phyloP scores from a whole-genome alignment of 1,284 basidiomycete genomes.

The Trichosporon ovoides region DNA sequence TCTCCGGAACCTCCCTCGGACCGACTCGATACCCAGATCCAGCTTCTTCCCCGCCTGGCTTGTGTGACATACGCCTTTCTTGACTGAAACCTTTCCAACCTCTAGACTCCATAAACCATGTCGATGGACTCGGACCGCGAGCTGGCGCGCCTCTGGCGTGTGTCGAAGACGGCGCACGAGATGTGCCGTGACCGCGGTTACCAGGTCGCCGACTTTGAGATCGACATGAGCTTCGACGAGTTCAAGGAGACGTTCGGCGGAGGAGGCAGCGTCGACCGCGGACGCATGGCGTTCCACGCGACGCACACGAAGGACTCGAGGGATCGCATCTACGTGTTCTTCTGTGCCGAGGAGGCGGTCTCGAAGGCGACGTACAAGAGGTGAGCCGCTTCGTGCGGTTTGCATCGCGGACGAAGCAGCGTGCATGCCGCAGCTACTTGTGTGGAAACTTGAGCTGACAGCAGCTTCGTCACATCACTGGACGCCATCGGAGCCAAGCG shows the following conservation, averaged over 20 bases:
- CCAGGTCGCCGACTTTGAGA: conserved; percentile 48
- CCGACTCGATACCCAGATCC: neutral
- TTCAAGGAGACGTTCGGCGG: conserved; percentile 43
- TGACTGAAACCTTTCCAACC: neutral
- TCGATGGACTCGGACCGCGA: conserved; percentile 42
- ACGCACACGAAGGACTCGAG: conserved; percentile 61
- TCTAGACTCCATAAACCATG: conserved; percentile 19
- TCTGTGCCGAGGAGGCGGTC: conserved; percentile 85
- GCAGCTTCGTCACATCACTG: conserved; percentile 75
- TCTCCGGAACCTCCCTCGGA: neutral
- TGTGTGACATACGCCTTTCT: neutral
- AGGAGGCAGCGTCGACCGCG: conserved; percentile 54
- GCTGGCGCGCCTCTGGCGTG: conserved; percentile 72
- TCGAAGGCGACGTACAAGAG: conserved; percentile 94
- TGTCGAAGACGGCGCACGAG: conserved; percentile 94
- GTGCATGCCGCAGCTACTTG: neutral
- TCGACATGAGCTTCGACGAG: conserved; percentile 47
- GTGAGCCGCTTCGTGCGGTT: conserved; percentile 53
- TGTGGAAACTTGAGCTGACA: conserved; percentile 2
- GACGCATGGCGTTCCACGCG: conserved; percentile 80
- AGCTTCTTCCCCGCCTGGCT: neutral
- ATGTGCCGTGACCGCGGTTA: conserved; percentile 77
- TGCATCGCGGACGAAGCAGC: neutral
- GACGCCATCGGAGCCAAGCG: conserved; percentile 83
- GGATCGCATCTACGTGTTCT: conserved; percentile 90